Conservation (phyloP, 179 eudicot species). For the Spergularia azorica region DNA sequence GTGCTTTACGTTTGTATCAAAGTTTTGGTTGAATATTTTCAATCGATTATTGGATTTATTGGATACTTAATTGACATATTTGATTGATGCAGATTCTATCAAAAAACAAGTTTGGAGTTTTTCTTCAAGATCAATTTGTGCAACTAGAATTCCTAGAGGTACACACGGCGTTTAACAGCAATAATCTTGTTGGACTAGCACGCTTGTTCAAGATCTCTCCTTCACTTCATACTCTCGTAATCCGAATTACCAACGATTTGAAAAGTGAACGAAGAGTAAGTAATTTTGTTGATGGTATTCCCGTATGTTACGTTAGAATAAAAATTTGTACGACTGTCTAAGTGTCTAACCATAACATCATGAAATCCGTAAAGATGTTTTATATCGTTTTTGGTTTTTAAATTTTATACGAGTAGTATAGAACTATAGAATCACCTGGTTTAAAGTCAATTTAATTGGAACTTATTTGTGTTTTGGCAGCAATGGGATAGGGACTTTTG, state of each 20-base stretch:
- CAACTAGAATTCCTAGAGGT: slow-evolving; percentile 48
- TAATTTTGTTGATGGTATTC: background rate
- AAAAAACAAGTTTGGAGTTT: slow-evolving; percentile 28
- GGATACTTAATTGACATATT: background rate
- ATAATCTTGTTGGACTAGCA: slow-evolving; percentile 41
- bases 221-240: slow-evolving; percentile 39
- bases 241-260: slow-evolving; percentile 33
- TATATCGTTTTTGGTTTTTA: background rate
- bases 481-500: slow-evolving; percentile 47
- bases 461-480: background rate
- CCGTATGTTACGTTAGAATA: too few relatives aligned
- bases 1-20: too few relatives aligned
- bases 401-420: background rate
- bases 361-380: background rate
- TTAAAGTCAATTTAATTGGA: background rate
- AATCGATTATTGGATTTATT: background rate
- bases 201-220: slow-evolving; percentile 44
- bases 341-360: background rate
- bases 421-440: too few relatives aligned
- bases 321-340: too few relatives aligned
- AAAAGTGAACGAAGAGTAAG: slow-evolving; percentile 39
- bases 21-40: background rate
- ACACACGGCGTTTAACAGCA: slow-evolving; percentile 36
- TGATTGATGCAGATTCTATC: slow-evolving; percentile 46
- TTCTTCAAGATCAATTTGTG: slow-evolving; percentile 26